Evolutionary conservation across 2,329 filamentous ascomycete genomes (phyloP).

Genomic region (Fusarium fujikuroi): DNA sequence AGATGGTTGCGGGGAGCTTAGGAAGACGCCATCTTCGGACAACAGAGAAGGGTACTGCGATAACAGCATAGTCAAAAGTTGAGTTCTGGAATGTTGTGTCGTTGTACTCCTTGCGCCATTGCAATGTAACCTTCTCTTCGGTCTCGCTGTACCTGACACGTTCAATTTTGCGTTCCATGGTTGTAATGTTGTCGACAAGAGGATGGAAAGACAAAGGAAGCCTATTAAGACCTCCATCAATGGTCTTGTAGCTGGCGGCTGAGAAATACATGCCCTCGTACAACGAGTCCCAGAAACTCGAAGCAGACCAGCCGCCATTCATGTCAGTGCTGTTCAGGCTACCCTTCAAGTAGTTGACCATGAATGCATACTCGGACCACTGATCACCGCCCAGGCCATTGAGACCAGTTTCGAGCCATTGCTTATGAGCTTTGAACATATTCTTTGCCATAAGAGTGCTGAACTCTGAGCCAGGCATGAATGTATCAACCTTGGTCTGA

Average conservation of each 20-base stretch:
- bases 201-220: not conserved
- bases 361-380: slow-evolving; percentile 6
- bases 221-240: not conserved
- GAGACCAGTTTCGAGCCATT: slow-evolving; percentile 8
- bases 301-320: not conserved
- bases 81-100: slow-evolving; percentile 9
- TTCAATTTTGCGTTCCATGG: slow-evolving; percentile 9
- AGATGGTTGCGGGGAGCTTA: not conserved
- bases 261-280: slow-evolving; percentile 6
- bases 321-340: slow-evolving; percentile 11
- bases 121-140: not conserved
- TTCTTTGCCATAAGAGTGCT: slow-evolving; percentile 19
- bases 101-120: slow-evolving; percentile 6
- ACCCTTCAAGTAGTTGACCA: slow-evolving; percentile 14
- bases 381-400: slow-evolving; percentile 8
- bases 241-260: slow-evolving; percentile 3
- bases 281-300: not conserved
- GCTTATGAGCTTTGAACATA: slow-evolving; percentile 18
- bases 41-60: slow-evolving; percentile 4
- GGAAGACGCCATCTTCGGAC: slow-evolving; percentile 13
- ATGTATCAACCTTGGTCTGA: not conserved
- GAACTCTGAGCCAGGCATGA: not conserved
- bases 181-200: not conserved
- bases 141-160: not conserved
- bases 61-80: not conserved